phyloP scores from a whole-genome alignment of 805 yeast species.

The Saccharomycopsis sp. region DNA sequence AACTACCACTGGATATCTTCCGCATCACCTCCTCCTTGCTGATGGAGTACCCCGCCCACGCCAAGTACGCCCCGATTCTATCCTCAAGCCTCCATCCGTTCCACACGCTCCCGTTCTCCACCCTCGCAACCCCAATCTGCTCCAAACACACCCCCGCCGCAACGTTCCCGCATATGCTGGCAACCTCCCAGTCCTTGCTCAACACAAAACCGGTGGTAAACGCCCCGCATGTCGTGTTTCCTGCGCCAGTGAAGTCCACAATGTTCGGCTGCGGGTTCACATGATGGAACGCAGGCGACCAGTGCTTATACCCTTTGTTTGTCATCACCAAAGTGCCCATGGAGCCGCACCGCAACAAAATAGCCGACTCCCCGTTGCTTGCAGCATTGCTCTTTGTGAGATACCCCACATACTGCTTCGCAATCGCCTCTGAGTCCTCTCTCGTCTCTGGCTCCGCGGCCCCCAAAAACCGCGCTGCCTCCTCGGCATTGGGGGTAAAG shows the following conservation, averaged over 20 bases:
- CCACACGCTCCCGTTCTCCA: constrained; percentile 41
- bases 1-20: background rate
- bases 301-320: constrained; percentile 25
- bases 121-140: constrained; percentile 63
- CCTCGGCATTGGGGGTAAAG: constrained; percentile 80
- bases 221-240: constrained; percentile 84
- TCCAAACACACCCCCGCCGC: constrained; percentile 83
- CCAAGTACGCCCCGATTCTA: constrained; percentile 38
- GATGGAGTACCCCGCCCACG: constrained; percentile 20
- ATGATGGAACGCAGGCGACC: constrained; percentile 74
- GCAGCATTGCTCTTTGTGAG: constrained; percentile 31
- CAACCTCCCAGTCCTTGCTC: constrained; percentile 42
- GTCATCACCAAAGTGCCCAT: constrained; percentile 54
- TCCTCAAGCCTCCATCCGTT: constrained; percentile 45
- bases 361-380: constrained; percentile 33
- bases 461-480: constrained; percentile 62
- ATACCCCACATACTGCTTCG: constrained; percentile 34
- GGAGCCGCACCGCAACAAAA: constrained; percentile 72
- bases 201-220: constrained; percentile 55
- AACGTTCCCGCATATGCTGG: constrained; percentile 62
- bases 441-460: constrained; percentile 36
- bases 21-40: background rate
- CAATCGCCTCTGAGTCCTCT: constrained; percentile 37
- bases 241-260: constrained; percentile 92
- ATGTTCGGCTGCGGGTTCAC: constrained; percentile 38